Conservation (phyloP, 306 rosid genomes). For the Boehmeria nivea region DNA sequence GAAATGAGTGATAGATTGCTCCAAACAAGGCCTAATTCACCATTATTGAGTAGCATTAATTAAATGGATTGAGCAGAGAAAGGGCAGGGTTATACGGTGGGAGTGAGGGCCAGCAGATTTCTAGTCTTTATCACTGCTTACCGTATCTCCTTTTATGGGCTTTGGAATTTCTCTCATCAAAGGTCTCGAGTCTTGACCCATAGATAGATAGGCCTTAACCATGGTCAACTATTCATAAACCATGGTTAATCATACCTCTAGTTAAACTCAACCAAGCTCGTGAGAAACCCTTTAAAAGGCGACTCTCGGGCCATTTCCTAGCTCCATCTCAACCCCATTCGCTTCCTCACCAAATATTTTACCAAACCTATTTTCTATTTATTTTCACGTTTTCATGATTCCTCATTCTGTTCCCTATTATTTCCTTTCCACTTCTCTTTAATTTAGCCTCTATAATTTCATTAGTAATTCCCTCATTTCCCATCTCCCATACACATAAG, state of each 20-base stretch:
- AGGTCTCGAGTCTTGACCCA: conserved; percentile 21
- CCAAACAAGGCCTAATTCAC: too few species aligned
- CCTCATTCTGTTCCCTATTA: not conserved
- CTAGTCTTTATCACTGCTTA: not conserved
- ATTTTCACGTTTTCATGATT: conserved; percentile 15
- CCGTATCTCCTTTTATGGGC: conserved; percentile 13
- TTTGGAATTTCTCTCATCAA: conserved; percentile 26
- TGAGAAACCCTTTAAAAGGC: conserved; percentile 45
- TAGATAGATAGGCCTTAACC: conserved; percentile 48
- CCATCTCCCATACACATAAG: too few species aligned
- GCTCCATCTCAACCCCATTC: conserved; percentile 22
- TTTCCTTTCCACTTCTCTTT: conserved; percentile 5
- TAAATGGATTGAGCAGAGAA: too few species aligned
- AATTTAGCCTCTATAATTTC: too few species aligned
- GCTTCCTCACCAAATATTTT: not conserved
- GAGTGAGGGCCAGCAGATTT: conserved; percentile 16
- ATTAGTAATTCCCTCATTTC: too few species aligned
- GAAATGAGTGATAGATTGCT: too few species aligned
- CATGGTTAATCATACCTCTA: conserved; percentile 20
- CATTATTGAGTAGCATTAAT: too few species aligned
- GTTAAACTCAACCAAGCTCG: not conserved
- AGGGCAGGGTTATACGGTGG: conserved; percentile 6
- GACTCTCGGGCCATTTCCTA: not conserved
- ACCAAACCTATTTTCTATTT: too few species aligned
- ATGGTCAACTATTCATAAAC: conserved; percentile 8